Evolutionary conservation across 495 filamentous ascomycete genomes (phyloP).

Genomic region (Hypoxylon trugodes): DNA sequence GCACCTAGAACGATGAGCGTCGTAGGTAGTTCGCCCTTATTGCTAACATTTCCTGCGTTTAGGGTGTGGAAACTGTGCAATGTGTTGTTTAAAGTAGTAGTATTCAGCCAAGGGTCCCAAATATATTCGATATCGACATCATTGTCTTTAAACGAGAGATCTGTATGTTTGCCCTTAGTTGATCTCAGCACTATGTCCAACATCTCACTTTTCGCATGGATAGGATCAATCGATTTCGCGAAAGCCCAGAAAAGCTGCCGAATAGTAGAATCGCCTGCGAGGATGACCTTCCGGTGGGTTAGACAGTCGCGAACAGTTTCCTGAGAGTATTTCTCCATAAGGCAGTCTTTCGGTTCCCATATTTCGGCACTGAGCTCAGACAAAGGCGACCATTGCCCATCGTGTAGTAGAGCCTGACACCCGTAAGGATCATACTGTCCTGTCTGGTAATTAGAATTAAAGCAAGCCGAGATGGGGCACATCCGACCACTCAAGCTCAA

Average conservation of each 20-base stretch:
- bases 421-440: constrained; percentile 58
- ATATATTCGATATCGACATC: constrained; percentile 61
- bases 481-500: not conserved
- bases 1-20: constrained; percentile 57
- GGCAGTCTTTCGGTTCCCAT: constrained; percentile 69
- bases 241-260: constrained; percentile 68
- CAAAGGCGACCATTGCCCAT: constrained; percentile 58
- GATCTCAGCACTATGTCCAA: constrained; percentile 22
- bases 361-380: constrained; percentile 37
- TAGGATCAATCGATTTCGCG: constrained; percentile 58
- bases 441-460: constrained; percentile 22
- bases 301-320: constrained; percentile 59
- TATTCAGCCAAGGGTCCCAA: constrained; percentile 72
- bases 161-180: constrained; percentile 50
- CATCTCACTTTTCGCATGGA: constrained; percentile 45
- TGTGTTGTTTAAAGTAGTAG: constrained; percentile 52
- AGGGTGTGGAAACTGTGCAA: constrained; percentile 45
- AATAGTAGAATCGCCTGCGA: constrained; percentile 66
- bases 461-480: not conserved
- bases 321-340: constrained; percentile 62
- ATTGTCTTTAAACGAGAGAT: constrained; percentile 51
- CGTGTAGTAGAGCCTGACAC: constrained; percentile 61
- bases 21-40: constrained; percentile 34
- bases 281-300: constrained; percentile 55
- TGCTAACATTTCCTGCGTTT: constrained; percentile 4